Evolutionary conservation across 208 protist genomes (phyloP), one percentile per base, ranked within the genome.

Genomic region (Angomonas ambiguus): DNA sequence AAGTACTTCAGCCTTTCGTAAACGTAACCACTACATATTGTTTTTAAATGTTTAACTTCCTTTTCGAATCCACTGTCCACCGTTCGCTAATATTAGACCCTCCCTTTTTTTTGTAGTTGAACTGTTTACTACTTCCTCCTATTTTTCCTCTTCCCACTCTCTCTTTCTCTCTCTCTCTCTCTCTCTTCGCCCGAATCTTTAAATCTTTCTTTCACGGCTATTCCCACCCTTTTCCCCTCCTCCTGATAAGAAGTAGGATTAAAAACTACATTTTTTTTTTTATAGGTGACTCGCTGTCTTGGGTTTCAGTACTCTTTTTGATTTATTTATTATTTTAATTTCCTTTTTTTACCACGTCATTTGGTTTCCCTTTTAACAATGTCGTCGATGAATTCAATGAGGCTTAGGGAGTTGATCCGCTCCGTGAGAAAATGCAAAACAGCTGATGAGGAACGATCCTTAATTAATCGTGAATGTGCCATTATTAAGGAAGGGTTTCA

Each of bases 321-420:
- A 22, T 30, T 10, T 48, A n/a, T 8, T 62, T 20, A 48, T 48
- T 48, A 20, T 48, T 48, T 48, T 48, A 11, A 48, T 48, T n/a
- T 48, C 28, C 28, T 53, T 53, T 11, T 53, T 53, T 53, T 25
- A n/a, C 5, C 28, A 2, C 11, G 5, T 53, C 11, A 2, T 53
- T n/a, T n/a, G n/a, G n/a, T 53, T 53, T n/a, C 28, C 48, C 22
- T 25, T 53, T 53, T 2, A 18, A 67, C 13, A 24, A 91, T 91
- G 85, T 83, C 82, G 42, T 86, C 83, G 18, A 74, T 87, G 76
- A 83, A 87, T 73, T 90, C 80, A 1, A 67, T 83, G 72, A 80
- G 90, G 20, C 80, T 99, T 65, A 93, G 93, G 60, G 98, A 99
- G 69, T 82, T 99, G 20, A 99, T 99, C 71, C 95, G 96, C 48